Evolutionary conservation across 805 yeast species (phyloP).

Genomic region (Maudiozyma saulgeensis): DNA sequence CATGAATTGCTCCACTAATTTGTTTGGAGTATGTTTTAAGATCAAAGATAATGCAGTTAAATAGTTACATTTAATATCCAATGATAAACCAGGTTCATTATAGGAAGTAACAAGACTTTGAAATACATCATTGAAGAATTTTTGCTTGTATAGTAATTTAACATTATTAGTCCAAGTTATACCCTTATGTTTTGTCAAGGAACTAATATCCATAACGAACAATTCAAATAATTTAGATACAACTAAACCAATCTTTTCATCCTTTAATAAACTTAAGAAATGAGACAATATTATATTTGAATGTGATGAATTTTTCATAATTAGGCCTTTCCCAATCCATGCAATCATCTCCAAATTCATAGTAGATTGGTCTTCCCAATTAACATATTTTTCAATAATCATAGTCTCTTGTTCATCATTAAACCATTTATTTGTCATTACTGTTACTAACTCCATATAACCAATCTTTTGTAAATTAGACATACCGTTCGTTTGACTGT

Average conservation of each 20-base stretch:
- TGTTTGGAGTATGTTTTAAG: constrained; percentile 52
- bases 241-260: constrained; percentile 26
- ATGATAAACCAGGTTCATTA: constrained; percentile 16
- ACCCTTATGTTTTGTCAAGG: constrained; percentile 42
- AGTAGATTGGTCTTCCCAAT: constrained; percentile 11
- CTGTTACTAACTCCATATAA: constrained; percentile 22
- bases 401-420: constrained; percentile 6
- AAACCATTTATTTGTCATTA: constrained; percentile 24
- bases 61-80: constrained; percentile 38
- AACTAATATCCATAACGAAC: constrained; percentile 55
- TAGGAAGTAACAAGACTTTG: constrained; percentile 46
- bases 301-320: constrained; percentile 44
- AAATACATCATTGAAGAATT: constrained; percentile 52
- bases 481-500: background rate
- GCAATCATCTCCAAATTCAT: constrained; percentile 43
- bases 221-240: constrained; percentile 53
- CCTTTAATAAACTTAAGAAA: constrained; percentile 31
- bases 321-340: constrained; percentile 67
- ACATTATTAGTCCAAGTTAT: constrained; percentile 44
- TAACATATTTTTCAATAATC: constrained; percentile 6
- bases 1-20: constrained; percentile 57
- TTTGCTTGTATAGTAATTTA: constrained; percentile 70
- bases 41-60: constrained; percentile 60
- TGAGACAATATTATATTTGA: constrained; percentile 29
- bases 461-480: constrained; percentile 16